Base-by-base conservation (phyloP, 345 rosid genomes). In the Euclidium syriacum region DNA sequence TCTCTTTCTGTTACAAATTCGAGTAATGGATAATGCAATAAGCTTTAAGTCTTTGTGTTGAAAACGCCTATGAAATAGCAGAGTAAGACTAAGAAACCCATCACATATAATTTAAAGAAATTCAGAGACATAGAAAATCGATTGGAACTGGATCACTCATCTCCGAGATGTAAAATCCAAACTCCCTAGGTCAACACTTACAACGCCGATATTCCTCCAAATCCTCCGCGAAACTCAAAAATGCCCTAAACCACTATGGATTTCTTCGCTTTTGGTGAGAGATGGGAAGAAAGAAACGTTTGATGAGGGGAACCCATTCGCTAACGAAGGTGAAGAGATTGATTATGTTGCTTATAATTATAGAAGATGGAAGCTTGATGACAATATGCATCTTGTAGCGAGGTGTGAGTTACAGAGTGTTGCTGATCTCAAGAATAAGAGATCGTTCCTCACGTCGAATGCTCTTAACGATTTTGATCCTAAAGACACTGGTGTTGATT, bases 381-480 rank as follows among this genome's bases (percentile, higher is more conserved):
- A 76, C 41, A 80, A 77, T 40, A 74, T 79, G 81, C 10, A 79
- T 75, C 81, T 88, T 53, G 81, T 88, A 61, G 82, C 89, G 0
- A 47, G 96, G 40, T 88, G 91, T 10, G 96, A 88, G 78, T 88
- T 77, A 61, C 91, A 88, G 76, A 80, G 92, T 70, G 83, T 81
- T 43, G 74, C 71, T n/a, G 87, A 88, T 67, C 65, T 83, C 53
- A 88, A 88, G 49, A 81, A 83, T 30, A 85, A 80, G 68, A 80
- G 77, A 67, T 79, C 83, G 0, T 85, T 81, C 58, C 66, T 88
- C 77, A 83, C 96, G 4, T 49, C 78, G 75, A 88, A 88, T 78
- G 87, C 96, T 0, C 86, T 88, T 10, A 85, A 85, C 35, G 96
- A 88, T 78, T 88, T 88, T 10, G 91, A 88, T 76, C 58, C 91